Evolutionary conservation across 257 asterid species (phyloP).

Genomic region (Solanum commersonii): DNA sequence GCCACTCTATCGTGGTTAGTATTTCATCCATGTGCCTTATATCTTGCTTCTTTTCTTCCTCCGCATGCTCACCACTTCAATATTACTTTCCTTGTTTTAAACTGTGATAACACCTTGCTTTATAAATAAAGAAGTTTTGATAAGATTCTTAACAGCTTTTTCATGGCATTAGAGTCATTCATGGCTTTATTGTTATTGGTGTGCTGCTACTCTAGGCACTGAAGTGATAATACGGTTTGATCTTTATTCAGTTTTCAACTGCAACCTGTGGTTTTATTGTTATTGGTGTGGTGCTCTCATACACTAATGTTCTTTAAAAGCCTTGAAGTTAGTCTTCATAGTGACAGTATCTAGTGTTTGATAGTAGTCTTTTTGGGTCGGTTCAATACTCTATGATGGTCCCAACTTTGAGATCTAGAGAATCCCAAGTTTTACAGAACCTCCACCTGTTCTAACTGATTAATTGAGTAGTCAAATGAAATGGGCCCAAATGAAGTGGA

Average conservation of each 20-base stretch:
- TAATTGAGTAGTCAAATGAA: neutral
- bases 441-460: neutral
- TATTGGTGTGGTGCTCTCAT: neutral
- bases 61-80: neutral
- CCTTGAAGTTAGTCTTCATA: neutral
- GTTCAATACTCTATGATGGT: neutral
- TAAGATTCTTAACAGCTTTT: neutral
- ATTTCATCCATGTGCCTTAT: neutral
- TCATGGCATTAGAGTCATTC: neutral
- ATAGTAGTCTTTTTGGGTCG: neutral
- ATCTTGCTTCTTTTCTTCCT: neutral
- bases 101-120: neutral
- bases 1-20: conserved; percentile 53
- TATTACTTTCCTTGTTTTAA: neutral
- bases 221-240: neutral
- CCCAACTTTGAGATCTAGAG: neutral
- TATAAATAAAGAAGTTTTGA: neutral
- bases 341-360: neutral
- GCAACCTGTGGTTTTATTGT: neutral
- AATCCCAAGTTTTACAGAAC: neutral
- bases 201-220: neutral
- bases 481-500: neutral
- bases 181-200: neutral
- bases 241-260: neutral
- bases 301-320: neutral